Conservation (phyloP, 2,329 filamentous ascomycete species). For the Magnaporthales sp. region DNA sequence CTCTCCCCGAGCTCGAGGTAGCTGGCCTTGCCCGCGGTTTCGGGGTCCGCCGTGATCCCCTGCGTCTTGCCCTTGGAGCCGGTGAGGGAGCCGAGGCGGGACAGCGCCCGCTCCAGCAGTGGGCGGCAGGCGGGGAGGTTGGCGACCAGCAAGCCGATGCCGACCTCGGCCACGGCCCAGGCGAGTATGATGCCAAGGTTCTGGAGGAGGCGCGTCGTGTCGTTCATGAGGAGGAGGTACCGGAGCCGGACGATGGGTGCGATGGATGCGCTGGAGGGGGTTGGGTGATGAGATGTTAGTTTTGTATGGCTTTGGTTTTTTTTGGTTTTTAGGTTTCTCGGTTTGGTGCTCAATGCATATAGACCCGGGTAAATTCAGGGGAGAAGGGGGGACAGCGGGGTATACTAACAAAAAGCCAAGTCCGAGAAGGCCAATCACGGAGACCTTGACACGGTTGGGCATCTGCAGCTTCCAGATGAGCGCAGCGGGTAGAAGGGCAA, state of each 20-base stretch:
- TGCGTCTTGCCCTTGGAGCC: background rate
- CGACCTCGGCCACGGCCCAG: background rate
- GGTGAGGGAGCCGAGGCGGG: background rate
- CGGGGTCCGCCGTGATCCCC: background rate
- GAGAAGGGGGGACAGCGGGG: background rate
- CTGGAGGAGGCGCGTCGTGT: background rate
- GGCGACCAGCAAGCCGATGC: background rate
- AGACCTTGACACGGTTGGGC: background rate
- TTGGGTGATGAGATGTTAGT: background rate
- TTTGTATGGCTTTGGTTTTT: background rate
- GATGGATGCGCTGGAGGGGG: background rate
- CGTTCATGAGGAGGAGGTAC: constrained; percentile 1
- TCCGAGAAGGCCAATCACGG: background rate
- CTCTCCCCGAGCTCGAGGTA: constrained; percentile 1
- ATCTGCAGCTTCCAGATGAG: background rate
- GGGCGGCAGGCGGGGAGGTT: background rate
- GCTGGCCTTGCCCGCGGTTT: background rate
- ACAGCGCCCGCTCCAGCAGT: background rate
- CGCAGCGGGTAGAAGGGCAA: background rate
- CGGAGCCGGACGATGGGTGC: background rate
- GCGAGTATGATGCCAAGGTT: background rate
- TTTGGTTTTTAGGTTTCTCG: background rate
- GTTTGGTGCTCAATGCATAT: background rate
- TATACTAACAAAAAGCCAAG: background rate
- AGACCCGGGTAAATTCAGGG: background rate